Conservation (phyloP, 2,329 filamentous ascomycete genomes). For the Fusarium napiforme region DNA sequence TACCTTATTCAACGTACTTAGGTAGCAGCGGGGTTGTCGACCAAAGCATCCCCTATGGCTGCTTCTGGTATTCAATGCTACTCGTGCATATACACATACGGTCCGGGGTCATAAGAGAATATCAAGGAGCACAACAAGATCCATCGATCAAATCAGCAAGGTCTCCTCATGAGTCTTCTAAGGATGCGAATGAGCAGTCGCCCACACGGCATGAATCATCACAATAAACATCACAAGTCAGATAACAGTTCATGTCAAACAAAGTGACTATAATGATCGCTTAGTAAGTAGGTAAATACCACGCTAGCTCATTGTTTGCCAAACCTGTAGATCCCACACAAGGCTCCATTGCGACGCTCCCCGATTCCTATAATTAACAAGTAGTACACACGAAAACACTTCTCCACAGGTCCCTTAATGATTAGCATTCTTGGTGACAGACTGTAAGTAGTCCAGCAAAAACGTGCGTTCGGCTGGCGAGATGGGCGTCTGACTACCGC, state of each 20-base stretch:
- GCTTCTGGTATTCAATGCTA: neutral
- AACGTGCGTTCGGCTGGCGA: slow-evolving; percentile 80
- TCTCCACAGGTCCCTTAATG: slow-evolving; percentile 38
- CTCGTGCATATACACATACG: neutral
- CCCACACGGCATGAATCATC: neutral
- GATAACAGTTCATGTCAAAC: neutral
- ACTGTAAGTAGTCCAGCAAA: slow-evolving; percentile 78
- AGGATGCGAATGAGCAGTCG: neutral
- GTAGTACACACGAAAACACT: slow-evolving; percentile 27
- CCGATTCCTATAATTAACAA: slow-evolving; percentile 32
- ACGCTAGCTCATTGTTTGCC: slow-evolving; percentile 6
- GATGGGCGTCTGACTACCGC: slow-evolving; percentile 65
- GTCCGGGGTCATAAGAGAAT: neutral
- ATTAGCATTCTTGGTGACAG: slow-evolving; percentile 56
- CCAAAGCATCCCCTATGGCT: neutral
- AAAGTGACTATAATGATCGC: slow-evolving; percentile 6
- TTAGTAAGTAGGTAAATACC: slow-evolving; percentile 18
- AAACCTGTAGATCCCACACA: slow-evolving; percentile 25
- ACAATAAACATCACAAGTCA: neutral
- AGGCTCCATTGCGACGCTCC: slow-evolving; percentile 35
- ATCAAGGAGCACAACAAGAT: neutral
- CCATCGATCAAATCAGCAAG: neutral
- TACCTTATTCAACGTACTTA: neutral
- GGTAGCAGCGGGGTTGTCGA: neutral
- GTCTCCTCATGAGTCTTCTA: neutral